These are phyloP conservation scores for Conticribra guillardii DNA, from an alignment of 108 stramenopile species.

Conservation along the genomic window DNA sequence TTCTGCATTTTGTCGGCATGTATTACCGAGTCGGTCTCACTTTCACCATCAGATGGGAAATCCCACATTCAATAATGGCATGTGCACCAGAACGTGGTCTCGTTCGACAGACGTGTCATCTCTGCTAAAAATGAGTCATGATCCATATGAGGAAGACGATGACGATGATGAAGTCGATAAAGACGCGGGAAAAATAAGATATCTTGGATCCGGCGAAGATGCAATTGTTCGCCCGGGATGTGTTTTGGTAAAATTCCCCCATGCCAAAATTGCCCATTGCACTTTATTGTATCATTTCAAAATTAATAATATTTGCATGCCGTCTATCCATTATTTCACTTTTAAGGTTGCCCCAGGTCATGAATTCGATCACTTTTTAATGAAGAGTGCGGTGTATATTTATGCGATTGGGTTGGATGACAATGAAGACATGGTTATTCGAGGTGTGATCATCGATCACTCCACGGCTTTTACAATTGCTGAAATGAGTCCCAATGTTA, in stretches of 20 bases:
- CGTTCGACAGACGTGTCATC: no score
- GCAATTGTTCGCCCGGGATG: conserved; percentile 76
- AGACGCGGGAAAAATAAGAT: conserved; percentile 29
- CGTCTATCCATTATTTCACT: no score
- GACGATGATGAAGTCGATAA: background rate
- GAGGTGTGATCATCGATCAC: conserved; percentile 85
- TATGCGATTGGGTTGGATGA: conserved; percentile 80
- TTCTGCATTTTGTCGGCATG: background rate
- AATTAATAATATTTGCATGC: no score
- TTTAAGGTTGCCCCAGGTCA: conserved; percentile 76
- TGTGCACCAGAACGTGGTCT: no score
- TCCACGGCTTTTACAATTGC: conserved; percentile 83
- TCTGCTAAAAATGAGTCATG: no score
- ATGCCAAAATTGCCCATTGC: no score
- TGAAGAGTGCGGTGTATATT: conserved; percentile 76
- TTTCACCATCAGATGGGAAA: no score
- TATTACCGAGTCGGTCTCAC: no score
- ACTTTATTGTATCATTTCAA: no score
- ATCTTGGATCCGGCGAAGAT: conserved; percentile 68
- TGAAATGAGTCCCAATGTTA: conserved; percentile 69
- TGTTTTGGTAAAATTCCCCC: no score
- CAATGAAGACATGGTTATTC: conserved; percentile 70
- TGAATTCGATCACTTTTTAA: conserved; percentile 81
- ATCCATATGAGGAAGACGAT: background rate
- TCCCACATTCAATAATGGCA: no score